Conservation (phyloP, 306 rosid genomes). For the Dryas alaskensis region DNA sequence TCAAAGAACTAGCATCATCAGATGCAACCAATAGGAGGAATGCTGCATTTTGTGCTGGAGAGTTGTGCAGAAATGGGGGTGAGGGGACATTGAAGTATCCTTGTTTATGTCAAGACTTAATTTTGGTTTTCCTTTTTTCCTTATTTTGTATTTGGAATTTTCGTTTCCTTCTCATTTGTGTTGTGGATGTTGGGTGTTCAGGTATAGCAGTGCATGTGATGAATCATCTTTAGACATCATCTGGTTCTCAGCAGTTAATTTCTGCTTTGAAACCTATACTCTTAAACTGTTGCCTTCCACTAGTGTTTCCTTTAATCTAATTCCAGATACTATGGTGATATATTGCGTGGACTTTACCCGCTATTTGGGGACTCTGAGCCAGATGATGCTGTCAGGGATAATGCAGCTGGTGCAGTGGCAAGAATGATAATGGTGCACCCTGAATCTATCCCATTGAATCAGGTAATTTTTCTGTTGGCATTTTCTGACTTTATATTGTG, state of each 20-base stretch:
- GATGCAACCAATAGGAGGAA: conserved; percentile 95
- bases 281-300: conserved; percentile 18
- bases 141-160: neutral
- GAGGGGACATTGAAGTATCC: conserved; percentile 87
- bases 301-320: conserved; percentile 40
- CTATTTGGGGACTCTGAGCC: conserved; percentile 93
- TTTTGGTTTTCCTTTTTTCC: conserved; percentile 8
- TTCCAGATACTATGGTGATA: conserved; percentile 71
- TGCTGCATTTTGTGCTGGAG: conserved; percentile 99
- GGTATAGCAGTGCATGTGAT: neutral
- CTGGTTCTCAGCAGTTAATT: neutral
- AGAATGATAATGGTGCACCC: conserved; percentile 99
- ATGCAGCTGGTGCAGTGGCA: conserved; percentile 98
- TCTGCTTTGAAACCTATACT: conserved; percentile 21
- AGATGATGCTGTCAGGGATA: conserved; percentile 95
- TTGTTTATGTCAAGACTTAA: conserved; percentile 19
- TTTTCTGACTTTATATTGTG: neutral
- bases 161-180: neutral
- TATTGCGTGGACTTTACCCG: conserved; percentile 81
- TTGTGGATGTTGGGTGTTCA: conserved; percentile 1
- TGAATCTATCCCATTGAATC: conserved; percentile 83
- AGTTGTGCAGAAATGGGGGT: conserved; percentile 90
- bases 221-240: neutral
- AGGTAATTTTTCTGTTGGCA: conserved; percentile 41
- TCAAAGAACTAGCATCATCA: conserved; percentile 80